A percentile compares a stretch with the other conserved stretches of the same genome.
These are phyloP conservation scores for Tympanopsis confertula DNA, from an alignment of 2,329 filamentous ascomycete species.

Conservation along the genomic window DNA sequence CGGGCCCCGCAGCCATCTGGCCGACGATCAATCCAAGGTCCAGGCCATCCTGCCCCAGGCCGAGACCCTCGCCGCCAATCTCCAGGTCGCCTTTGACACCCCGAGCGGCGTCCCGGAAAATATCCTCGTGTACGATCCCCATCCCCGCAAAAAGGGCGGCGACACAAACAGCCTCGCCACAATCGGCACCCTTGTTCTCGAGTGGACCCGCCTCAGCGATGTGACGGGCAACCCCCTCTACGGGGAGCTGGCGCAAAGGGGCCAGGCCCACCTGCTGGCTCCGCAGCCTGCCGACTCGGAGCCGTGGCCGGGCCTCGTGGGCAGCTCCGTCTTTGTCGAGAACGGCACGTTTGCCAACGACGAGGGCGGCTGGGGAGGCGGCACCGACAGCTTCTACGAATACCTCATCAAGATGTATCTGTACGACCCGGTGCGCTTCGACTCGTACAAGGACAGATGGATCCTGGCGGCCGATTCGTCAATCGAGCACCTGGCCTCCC, in stretches of 20 bases:
- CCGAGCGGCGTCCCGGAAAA: conserved; percentile 65
- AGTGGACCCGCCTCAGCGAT: conserved; percentile 75
- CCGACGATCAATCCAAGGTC: conserved; percentile 30
- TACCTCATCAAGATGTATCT: conserved; percentile 87
- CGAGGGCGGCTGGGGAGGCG: conserved; percentile 64
- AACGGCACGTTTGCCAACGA: conserved; percentile 58
- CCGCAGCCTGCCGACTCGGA: conserved; percentile 52
- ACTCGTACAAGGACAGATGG: conserved; percentile 62
- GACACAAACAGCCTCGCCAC: conserved; percentile 63
- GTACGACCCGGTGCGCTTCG: conserved; percentile 58
- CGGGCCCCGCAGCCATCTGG: conserved; percentile 46
- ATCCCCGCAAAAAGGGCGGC: conserved; percentile 32
- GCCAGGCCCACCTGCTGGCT: conserved; percentile 56
- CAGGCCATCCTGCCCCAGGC: conserved; percentile 56
- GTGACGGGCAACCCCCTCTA: conserved; percentile 59
- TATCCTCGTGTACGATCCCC: conserved; percentile 45
- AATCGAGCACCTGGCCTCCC: conserved; percentile 58
- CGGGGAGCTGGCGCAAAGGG: conserved; percentile 52
- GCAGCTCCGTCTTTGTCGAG: conserved; percentile 50
- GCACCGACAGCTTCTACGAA: conserved; percentile 74
- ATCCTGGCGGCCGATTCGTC: conserved; percentile 63
- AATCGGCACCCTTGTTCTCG: conserved; percentile 66
- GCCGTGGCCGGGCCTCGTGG: conserved; percentile 68
- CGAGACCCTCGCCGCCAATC: conserved; percentile 53
- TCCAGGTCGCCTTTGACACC: conserved; percentile 71